phyloP scores from a whole-genome alignment of 192 early-diverging fungal genomes.

The Backusella parvicylindrica region DNA sequence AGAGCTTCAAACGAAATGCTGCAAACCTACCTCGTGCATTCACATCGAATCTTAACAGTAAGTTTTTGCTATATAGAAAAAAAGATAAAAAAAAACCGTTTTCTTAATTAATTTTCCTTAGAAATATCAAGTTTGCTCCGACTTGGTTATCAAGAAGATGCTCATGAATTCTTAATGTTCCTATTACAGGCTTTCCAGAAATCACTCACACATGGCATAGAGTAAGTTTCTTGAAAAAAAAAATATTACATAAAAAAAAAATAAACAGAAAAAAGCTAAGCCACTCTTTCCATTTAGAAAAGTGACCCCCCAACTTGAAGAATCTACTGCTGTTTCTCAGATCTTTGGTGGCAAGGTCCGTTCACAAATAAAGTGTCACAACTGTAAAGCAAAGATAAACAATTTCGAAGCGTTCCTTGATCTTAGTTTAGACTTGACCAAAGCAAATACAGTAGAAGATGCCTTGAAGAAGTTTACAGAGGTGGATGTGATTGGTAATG shows the following conservation, averaged over 20 bases:
- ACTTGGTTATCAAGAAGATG: constrained; percentile 82
- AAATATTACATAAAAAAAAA: background rate
- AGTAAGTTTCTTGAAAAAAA: constrained; percentile 10
- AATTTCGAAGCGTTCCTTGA: constrained; percentile 78
- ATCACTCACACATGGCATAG: constrained; percentile 46
- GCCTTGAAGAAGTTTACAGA: constrained; percentile 72
- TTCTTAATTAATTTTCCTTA: constrained; percentile 13
- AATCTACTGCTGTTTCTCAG: constrained; percentile 71
- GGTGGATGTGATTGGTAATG: constrained; percentile 53
- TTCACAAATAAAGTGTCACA: constrained; percentile 70
- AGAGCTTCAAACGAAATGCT: constrained; percentile 22
- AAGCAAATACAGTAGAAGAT: constrained; percentile 57
- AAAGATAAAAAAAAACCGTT: no score
- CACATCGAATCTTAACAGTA: constrained; percentile 61
- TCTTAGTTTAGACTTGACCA: constrained; percentile 71
- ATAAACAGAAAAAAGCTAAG: background rate
- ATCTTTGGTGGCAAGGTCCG: constrained; percentile 85
- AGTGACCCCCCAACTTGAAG: constrained; percentile 69
- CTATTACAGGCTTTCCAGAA: constrained; percentile 72
- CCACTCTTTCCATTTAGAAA: background rate
- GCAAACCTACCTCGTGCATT: constrained; percentile 66
- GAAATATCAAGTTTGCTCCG: constrained; percentile 75
- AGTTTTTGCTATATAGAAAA: no score
- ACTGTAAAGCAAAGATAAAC: constrained; percentile 69
- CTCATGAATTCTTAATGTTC: constrained; percentile 82